Evolutionary conservation across 768 basidiomycete genomes (phyloP), one percentile per base, ranked within the genome.

Genomic region (Lyophyllum decastes): DNA sequence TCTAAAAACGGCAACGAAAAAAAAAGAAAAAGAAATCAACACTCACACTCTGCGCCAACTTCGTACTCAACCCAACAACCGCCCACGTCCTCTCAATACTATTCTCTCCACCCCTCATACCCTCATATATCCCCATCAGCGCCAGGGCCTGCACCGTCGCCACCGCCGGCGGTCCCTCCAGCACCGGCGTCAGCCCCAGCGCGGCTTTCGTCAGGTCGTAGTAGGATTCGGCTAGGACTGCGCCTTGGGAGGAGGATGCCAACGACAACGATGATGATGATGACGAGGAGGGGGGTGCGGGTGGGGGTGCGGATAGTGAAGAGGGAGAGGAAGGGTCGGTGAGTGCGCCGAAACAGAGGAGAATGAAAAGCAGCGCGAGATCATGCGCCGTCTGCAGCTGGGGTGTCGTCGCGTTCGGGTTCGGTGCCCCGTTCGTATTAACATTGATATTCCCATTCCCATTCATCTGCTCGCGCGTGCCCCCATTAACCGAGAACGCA

Each of bases 51-150:
- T 89, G 87, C 12, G 87, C 81, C 46, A 87, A 67, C 62, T 88
- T 88, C 8, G 83, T 82, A 25, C 86, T 82, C 47, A 89, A 65
- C 10, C 87, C 87, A 69, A 88, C 83, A 25, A 84, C 72, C 6
- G 81, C 78, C 87, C 88, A 89, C 8, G 86, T 87, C 41, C 77
- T 79, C 67, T 89, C 86, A 41, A 86, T 87, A 53, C 87, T 88
- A 50, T 88, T 83, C 62, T 90, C 88, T 26, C 82, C 82, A 5
- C 83, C 83, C 60, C 80, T 80, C 38, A 90, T 63, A 0, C 88
- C 89, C 66, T 89, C 82, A 59, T 86, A 90, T 49, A 91, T 89
- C 1, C 80, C 87, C 77, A 91, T 83, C 54, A 90, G 66, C 12
- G 83, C 79, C 44, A 91, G 65, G 0, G 85, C 78, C 68, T 90